Base-by-base conservation (phyloP, 345 rosid genomes). In the Eucalyptus brandiana region DNA sequence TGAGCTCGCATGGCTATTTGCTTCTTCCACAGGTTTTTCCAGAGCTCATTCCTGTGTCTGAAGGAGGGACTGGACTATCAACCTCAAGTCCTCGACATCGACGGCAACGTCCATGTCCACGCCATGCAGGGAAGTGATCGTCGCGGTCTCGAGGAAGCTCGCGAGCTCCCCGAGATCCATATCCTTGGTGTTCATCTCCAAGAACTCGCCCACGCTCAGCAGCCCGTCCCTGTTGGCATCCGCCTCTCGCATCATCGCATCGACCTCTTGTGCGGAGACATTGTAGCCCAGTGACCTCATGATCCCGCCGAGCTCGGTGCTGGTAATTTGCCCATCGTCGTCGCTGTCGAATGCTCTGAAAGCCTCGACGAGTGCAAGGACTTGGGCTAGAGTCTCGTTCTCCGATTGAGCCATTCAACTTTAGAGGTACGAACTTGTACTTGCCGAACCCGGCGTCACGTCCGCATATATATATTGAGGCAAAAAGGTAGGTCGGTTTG, bases 321-420 rank as follows among this genome's bases (percentile, higher is more conserved):
- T 45, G 5, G 95, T 94, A 87, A 96, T 94, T n/a, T 87, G 54
- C 11, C 95, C 95, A 26, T 96, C 96, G 21, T 92, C 93, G 91
- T 96, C 92, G 1, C 94, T 80, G 86, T 96, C 97, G 4, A 96
- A 96, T 89, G 95, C 96, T 89, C 92, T 76, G 87, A 96, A 96
- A n/a, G 96, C 92, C 91, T 95, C 96, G 32, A 93, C 89, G 45
- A 96, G 94, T 28, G 90, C 88, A 44, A 91, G 87, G 86, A 93
- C 93, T 9, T 94, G 92, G 93, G 88, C 90, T 76, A 95, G 88
- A 32, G 92, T 89, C 91, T 95, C 97, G 14, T 90, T 90, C 89
- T 92, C 95, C 8, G 34, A 18, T 87, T 92, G 93, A 93, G 95
- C 89, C 72, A 62, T 44, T 87, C 28, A 34, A 49, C 48, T 12